These are phyloP conservation scores for Exophiala viscosa DNA, from an alignment of 2,329 filamentous ascomycete species.

Conservation along the genomic window DNA sequence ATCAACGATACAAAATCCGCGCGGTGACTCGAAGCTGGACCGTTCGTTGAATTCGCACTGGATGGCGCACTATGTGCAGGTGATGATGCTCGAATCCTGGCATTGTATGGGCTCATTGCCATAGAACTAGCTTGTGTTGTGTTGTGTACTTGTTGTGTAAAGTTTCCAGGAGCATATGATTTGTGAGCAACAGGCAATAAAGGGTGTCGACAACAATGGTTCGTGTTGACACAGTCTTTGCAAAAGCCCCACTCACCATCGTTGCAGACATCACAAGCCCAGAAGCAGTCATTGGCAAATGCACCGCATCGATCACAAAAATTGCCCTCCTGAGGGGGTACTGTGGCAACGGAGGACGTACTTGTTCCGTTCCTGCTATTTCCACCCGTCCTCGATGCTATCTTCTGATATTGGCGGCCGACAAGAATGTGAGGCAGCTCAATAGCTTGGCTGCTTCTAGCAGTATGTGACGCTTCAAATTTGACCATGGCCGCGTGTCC, in stretches of 20 bases:
- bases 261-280: slow-evolving; percentile 84
- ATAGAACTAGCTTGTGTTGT: slow-evolving; percentile 2
- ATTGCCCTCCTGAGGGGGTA: slow-evolving; percentile 69
- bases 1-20: slow-evolving; percentile 61
- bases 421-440: slow-evolving; percentile 53
- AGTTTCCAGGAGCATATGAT: slow-evolving; percentile 30
- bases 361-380: slow-evolving; percentile 1
- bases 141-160: not conserved
- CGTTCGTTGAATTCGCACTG: slow-evolving; percentile 19
- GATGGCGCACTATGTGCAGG: slow-evolving; percentile 23
- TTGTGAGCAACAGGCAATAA: slow-evolving; percentile 71
- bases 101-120: slow-evolving; percentile 16
- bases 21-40: slow-evolving; percentile 6
- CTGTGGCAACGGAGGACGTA: slow-evolving; percentile 52
- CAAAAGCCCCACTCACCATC: slow-evolving; percentile 95
- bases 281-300: slow-evolving; percentile 79
- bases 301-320: slow-evolving; percentile 76
- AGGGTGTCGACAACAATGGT: slow-evolving; percentile 74
- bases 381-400: slow-evolving; percentile 13
- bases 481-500: slow-evolving; percentile 65
- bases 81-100: slow-evolving; percentile 12
- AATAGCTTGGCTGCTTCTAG: slow-evolving; percentile 41
- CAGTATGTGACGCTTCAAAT: slow-evolving; percentile 56
- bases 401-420: slow-evolving; percentile 43
- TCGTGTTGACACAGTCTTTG: slow-evolving; percentile 79